These are phyloP conservation scores for Globisporangium echinulatum DNA, from an alignment of 352 stramenopile genomes.

Conservation along the genomic window DNA sequence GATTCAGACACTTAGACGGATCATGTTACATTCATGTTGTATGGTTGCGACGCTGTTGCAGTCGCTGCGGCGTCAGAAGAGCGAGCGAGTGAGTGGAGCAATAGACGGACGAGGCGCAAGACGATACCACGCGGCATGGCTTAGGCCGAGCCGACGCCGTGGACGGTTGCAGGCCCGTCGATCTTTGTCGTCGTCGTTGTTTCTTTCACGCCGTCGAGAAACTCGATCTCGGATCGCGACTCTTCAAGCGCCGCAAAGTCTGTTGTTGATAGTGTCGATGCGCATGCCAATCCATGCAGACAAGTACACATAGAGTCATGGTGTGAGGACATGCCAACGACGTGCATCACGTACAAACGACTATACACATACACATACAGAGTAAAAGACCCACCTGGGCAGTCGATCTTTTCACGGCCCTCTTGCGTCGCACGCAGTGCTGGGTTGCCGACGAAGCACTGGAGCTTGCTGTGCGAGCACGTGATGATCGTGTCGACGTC, in stretches of 20 bases:
- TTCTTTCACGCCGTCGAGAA: conserved; percentile 31
- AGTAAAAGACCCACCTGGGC: conserved; percentile 31
- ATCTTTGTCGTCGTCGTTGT: conserved; percentile 6
- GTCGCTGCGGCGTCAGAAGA: too few relatives aligned
- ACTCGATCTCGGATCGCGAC: conserved; percentile 43
- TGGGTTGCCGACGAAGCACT: conserved; percentile 56
- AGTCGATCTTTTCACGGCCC: conserved; percentile 29
- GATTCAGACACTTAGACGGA: too few relatives aligned
- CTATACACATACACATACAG: not conserved
- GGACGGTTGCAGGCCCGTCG: conserved; percentile 20
- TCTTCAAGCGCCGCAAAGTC: conserved; percentile 61
- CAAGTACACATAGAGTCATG: not conserved
- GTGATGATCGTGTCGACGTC: conserved; percentile 56
- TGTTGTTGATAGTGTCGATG: conserved; percentile 6
- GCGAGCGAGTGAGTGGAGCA: not conserved
- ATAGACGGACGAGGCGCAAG: too few relatives aligned
- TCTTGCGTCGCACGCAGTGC: conserved; percentile 36
- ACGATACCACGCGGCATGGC: too few relatives aligned
- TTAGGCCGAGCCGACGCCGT: conserved; percentile 13
- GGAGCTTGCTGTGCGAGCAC: conserved; percentile 41
- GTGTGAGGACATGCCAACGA: not conserved
- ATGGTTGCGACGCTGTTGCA: too few relatives aligned
- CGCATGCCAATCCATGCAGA: not conserved
- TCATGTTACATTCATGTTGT: too few relatives aligned
- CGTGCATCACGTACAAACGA: not conserved